Evolutionary conservation across 2,329 filamentous ascomycete genomes (phyloP), one percentile per base, ranked within the genome.

Genomic region (Alternaria triticina): DNA sequence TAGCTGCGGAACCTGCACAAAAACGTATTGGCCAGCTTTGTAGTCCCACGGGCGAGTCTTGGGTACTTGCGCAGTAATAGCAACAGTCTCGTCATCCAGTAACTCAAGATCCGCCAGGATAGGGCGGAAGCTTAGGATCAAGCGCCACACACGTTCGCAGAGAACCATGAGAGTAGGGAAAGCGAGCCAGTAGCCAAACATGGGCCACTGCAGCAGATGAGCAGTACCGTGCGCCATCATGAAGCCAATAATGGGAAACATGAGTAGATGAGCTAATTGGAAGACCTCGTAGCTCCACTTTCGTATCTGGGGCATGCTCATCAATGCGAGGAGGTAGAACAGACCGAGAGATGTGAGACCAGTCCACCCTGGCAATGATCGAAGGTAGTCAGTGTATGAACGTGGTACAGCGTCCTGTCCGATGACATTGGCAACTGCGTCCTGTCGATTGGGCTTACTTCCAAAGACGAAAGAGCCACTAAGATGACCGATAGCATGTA

Each of bases 181-280:
- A 1, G 85, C 85, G 2, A 88, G 81, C 73, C 85, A 86, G 70
- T 86, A 87, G 1, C 86, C 86, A 15, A 88, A 82, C 83, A 88
- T 87, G 1, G 86, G 85, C 73, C 78, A 83, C 65, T 88, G 86
- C 0, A 88, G 70, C 0, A 88, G 73, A 3, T 74, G 81, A 0
- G 81, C 78, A 0, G 85, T 85, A 0, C 86, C 87, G 66, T 89
- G 87, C 0, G 84, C 86, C 72, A 84, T 84, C 69, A 88, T 81
- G 0, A 88, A 76, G 0, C 83, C 86, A 27, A 88, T 84, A 20
- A 88, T 85, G 9, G 86, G 86, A 45, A 84, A 88, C 84, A 88
- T 87, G 40, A 88, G 81, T 7, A 88, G 64, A 65, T 88, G 86
- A 0, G 83, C 84, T 0, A 87, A 77, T 66, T 88, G 86, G 64